These are phyloP conservation scores for Exidia glandulosa DNA, from an alignment of 768 basidiomycete species.

Conservation along the genomic window DNA sequence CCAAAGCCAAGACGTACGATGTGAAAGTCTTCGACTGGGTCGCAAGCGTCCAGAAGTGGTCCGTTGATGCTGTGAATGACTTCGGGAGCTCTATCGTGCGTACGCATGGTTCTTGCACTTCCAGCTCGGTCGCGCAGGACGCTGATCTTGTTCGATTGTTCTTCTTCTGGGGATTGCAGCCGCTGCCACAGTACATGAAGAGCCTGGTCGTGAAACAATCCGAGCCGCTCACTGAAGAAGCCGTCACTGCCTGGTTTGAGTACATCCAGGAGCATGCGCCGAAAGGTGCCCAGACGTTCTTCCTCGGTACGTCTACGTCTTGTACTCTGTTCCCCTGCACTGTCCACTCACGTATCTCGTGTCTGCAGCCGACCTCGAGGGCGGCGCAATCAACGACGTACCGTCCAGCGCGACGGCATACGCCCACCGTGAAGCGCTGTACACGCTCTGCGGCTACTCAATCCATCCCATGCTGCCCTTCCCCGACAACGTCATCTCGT, in stretches of 20 bases:
- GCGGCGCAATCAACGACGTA: not conserved
- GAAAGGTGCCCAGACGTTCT: not conserved
- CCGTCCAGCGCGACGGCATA: not conserved
- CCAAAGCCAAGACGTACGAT: not conserved
- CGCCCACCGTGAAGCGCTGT: not conserved
- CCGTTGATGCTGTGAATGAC: not conserved
- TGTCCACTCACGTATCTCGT: not conserved
- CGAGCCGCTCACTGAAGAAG: not conserved
- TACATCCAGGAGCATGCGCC: not conserved
- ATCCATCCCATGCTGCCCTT: not conserved
- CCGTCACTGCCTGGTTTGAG: constrained; percentile 1
- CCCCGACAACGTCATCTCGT: not conserved
- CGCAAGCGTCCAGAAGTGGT: not conserved
- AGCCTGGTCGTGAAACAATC: not conserved
- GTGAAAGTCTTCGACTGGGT: not conserved
- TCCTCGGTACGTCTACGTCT: not conserved
- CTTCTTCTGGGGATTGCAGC: not conserved
- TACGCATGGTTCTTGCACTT: not conserved
- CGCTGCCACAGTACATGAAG: not conserved
- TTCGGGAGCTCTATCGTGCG: not conserved
- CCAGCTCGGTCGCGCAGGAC: no score
- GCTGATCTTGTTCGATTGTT: not conserved
- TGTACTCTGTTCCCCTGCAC: not conserved
- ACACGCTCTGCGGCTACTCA: not conserved
- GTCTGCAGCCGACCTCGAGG: constrained; percentile 1